phyloP scores from a whole-genome alignment of 306 rosid genomes.

The Citrullus mucosospermus region DNA sequence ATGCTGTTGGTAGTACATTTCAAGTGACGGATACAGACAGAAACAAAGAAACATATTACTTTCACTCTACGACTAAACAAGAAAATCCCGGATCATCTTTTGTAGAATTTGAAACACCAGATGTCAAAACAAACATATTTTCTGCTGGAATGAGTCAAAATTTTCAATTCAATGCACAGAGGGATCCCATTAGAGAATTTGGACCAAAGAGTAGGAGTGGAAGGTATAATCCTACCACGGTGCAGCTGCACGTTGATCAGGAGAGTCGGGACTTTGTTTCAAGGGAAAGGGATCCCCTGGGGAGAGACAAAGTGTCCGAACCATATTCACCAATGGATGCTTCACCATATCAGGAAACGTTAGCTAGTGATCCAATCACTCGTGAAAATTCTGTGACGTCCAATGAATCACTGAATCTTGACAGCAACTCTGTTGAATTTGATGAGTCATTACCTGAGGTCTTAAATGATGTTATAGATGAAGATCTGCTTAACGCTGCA shows the following conservation, averaged over 20 bases:
- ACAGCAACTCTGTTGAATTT: constrained; percentile 14
- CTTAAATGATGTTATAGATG: constrained; percentile 38
- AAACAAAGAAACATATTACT: constrained; percentile 20
- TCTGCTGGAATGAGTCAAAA: constrained; percentile 22
- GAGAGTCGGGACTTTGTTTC: constrained; percentile 33
- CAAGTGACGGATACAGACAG: constrained; percentile 13
- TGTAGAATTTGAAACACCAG: constrained; percentile 51
- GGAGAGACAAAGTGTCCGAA: constrained; percentile 31
- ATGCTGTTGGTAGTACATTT: constrained; percentile 24
- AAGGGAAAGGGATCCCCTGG: constrained; percentile 33
- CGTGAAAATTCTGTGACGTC: constrained; percentile 58
- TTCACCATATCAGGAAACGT: constrained; percentile 74
- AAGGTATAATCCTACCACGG: constrained; percentile 31
- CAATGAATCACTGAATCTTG: constrained; percentile 33
- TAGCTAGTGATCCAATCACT: constrained; percentile 27
- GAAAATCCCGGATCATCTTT: constrained; percentile 24
- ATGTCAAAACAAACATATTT: constrained; percentile 19
- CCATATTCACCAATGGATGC: constrained; percentile 80
- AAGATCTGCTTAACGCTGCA: constrained; percentile 47
- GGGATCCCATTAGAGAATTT: constrained; percentile 29
- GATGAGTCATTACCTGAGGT: constrained; percentile 26
- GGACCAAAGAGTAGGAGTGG: constrained; percentile 39
- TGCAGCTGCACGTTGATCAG: constrained; percentile 31
- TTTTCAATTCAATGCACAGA: constrained; percentile 34
- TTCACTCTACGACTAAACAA: constrained; percentile 39